Evolutionary conservation across 2,329 filamentous ascomycete genomes (phyloP).

Genomic region (Penicillium sp.): DNA sequence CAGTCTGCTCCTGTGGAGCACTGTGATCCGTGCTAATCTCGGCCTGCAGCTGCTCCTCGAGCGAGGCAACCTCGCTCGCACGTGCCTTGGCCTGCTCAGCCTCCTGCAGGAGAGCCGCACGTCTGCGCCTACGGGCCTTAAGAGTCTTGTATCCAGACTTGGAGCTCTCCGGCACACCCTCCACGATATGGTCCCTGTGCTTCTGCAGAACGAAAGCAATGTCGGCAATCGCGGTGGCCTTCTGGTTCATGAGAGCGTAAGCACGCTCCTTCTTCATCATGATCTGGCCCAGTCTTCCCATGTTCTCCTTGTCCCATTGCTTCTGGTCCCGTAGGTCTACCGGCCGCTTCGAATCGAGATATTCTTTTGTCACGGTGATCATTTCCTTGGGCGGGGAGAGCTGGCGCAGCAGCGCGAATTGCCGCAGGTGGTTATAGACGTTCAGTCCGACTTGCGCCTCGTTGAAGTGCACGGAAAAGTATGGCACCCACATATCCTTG

Average conservation of each 20-base stretch:
- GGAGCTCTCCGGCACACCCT: constrained; percentile 30
- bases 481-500: constrained; percentile 63
- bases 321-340: constrained; percentile 41
- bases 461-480: constrained; percentile 59
- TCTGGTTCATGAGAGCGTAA: constrained; percentile 62
- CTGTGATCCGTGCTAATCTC: constrained; percentile 34
- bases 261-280: constrained; percentile 52
- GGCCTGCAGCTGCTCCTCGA: constrained; percentile 25
- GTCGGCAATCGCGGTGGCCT: constrained; percentile 62
- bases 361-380: constrained; percentile 48
- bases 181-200: constrained; percentile 44
- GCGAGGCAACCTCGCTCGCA: constrained; percentile 26
- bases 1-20: constrained; percentile 32
- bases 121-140: constrained; percentile 32
- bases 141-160: constrained; percentile 35
- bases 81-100: constrained; percentile 22
- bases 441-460: constrained; percentile 51
- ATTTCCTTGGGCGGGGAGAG: constrained; percentile 48
- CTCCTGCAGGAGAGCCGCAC: constrained; percentile 31
- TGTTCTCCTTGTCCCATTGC: constrained; percentile 42
- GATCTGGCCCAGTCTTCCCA: constrained; percentile 44
- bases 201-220: constrained; percentile 56
- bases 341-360: constrained; percentile 41
- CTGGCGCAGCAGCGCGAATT: constrained; percentile 61
- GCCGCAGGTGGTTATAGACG: constrained; percentile 59